Evolutionary conservation across 495 filamentous ascomycete genomes (phyloP).

Genomic region (Lasiosphaeriaceae sp.): DNA sequence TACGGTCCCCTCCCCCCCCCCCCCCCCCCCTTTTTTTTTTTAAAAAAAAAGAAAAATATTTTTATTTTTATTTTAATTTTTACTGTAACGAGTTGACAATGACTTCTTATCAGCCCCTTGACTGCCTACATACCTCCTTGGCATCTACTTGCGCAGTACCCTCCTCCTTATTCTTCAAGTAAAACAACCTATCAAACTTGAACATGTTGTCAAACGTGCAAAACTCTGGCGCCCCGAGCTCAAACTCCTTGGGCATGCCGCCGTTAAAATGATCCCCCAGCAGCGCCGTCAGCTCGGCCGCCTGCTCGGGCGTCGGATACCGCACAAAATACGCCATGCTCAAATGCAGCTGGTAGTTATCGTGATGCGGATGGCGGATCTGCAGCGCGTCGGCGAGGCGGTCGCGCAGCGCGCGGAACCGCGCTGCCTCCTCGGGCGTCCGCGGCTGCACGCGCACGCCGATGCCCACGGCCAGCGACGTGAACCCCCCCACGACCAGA

Average conservation of each 20-base stretch:
- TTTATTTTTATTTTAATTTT: too few relatives aligned
- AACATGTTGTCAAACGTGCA: slow-evolving; percentile 24
- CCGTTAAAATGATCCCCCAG: slow-evolving; percentile 5
- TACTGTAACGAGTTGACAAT: too few relatives aligned
- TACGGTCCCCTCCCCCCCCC: too few relatives aligned
- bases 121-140: neutral
- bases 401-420: slow-evolving; percentile 15
- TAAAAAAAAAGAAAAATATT: too few relatives aligned
- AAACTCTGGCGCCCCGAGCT: slow-evolving; percentile 22
- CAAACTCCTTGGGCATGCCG: slow-evolving; percentile 13
- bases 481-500: slow-evolving; percentile 7
- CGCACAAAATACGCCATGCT: slow-evolving; percentile 20
- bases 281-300: slow-evolving; percentile 6
- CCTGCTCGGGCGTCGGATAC: slow-evolving; percentile 6
- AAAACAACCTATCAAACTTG: slow-evolving; percentile 15
- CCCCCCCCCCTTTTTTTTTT: too few relatives aligned
- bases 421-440: slow-evolving; percentile 3
- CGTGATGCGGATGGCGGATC: slow-evolving; percentile 13
- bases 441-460: slow-evolving; percentile 4
- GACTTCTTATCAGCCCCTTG: too few relatives aligned
- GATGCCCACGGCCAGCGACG: slow-evolving; percentile 7
- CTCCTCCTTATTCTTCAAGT: slow-evolving; percentile 4
- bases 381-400: slow-evolving; percentile 11
- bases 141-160: too few relatives aligned
- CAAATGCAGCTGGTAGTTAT: slow-evolving; percentile 18